Evolutionary conservation across 768 basidiomycete species (phyloP), one percentile per base, ranked within the genome.

Genomic region (Cystofilobasidium capitatum): DNA sequence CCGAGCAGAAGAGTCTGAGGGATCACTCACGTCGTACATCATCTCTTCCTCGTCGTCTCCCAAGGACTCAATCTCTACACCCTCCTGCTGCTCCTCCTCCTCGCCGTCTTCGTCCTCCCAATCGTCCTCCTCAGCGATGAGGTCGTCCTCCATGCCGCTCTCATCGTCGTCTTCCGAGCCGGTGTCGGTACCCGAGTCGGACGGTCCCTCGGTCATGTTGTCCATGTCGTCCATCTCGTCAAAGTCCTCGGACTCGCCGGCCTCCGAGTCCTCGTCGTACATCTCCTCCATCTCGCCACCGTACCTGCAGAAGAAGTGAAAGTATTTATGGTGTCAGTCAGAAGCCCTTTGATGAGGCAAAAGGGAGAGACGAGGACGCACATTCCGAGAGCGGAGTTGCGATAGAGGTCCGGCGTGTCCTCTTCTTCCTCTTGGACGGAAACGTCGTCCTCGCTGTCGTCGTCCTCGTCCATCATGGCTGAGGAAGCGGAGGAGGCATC

Each of bases 371-470:
- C 42, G 26, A 45, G 4, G 26, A 44, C 54, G 26, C 33, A 68
- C 92, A 98, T 92, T 70, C 93, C 96, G 42, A 99, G 82, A 13
- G 96, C 89, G 1, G 96, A 98, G 76, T 91, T 92, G 54, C 93
- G 87, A 78, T 98, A 98, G 24, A 98, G 79, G 77, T 98, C 91
- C 5, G 91, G 90, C 0, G 91, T 90, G 75, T 89, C 82, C 33
- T 75, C 77, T 5, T 85, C 84, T 1, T 80, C 79, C n/a, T n/a
- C n/a, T 57, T 75, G 55, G 29, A 61, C 58, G 26, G 59, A 67
- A 3, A 29, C 60, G 22, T 66, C 57, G 17, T 68, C 71, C n/a
- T 65, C 71, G 33, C 49, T 64, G 54, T 73, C 72, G 44, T 71
- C 76, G n/a, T 71, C 73, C 44, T 72, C 72, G 36, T 70, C 70